Evolutionary conservation across 768 basidiomycete species (phyloP).

Genomic region (Suillus weaverae): DNA sequence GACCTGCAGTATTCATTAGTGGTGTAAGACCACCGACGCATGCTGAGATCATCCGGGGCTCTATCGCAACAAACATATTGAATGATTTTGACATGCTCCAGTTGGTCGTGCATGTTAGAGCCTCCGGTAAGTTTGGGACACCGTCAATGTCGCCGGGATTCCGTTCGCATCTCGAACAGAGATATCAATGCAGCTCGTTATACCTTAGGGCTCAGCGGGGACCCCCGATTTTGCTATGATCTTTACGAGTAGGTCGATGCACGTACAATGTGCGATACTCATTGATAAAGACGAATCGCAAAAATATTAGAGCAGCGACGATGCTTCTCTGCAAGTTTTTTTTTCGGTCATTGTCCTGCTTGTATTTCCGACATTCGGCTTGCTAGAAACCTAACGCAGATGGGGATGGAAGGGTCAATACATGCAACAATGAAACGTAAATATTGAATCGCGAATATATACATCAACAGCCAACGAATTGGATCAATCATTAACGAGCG

Average conservation of each 20-base stretch:
- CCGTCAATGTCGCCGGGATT: not conserved
- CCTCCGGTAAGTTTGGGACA: no score
- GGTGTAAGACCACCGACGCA: not conserved
- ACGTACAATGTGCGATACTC: not conserved
- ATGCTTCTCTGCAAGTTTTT: not conserved
- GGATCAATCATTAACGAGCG: conserved; percentile 13
- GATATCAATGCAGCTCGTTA: not conserved
- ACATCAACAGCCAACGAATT: not conserved
- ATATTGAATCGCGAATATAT: not conserved
- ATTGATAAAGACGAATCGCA: not conserved
- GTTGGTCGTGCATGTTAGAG: not conserved
- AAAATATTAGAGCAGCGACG: not conserved
- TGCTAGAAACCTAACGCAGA: not conserved
- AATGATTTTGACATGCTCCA: not conserved
- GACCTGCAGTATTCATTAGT: not conserved
- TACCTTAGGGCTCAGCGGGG: not conserved
- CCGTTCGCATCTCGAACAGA: not conserved
- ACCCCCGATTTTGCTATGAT: not conserved
- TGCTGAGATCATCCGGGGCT: no score
- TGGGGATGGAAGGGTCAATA: not conserved
- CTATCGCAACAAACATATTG: not conserved
- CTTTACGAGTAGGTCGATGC: not conserved
- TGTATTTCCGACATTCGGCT: not conserved
- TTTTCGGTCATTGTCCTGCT: not conserved
- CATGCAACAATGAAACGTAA: not conserved